Conservation (phyloP, 441 rosid species). For the Adansonia grandidieri region DNA sequence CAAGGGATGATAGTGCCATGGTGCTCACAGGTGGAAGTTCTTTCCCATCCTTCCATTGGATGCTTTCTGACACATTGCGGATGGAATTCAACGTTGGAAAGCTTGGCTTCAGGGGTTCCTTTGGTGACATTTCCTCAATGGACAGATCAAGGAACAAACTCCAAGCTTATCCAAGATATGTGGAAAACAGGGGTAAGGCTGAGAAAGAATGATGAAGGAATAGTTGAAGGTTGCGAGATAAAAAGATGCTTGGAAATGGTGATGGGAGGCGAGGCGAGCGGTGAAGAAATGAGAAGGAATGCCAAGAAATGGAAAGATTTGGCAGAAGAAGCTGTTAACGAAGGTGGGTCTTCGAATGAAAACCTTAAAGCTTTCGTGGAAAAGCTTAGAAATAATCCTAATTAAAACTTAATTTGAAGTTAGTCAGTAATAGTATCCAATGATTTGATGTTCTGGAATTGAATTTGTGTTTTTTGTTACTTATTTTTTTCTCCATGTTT, state of each 20-base stretch:
- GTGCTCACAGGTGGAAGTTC: constrained; percentile 31
- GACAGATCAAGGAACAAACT: constrained; percentile 27
- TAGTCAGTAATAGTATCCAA: too few species aligned
- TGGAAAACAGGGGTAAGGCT: constrained; percentile 36
- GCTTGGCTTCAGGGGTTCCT: constrained; percentile 27
- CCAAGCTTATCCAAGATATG: constrained; percentile 29
- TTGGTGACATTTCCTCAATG: constrained; percentile 34
- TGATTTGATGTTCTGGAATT: too few species aligned
- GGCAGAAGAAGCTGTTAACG: constrained; percentile 20
- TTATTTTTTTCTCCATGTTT: too few species aligned
- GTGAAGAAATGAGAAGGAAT: constrained; percentile 17
- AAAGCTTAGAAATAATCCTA: neutral
- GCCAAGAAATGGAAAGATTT: constrained; percentile 27
- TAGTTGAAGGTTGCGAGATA: constrained; percentile 15
- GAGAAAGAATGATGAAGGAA: constrained; percentile 30
- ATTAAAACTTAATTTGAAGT: neutral
- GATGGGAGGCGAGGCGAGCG: neutral
- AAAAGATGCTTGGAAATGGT: constrained; percentile 13
- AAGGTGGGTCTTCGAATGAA: constrained; percentile 29
- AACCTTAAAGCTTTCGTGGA: constrained; percentile 22
- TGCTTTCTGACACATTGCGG: constrained; percentile 35
- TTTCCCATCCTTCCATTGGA: constrained; percentile 26
- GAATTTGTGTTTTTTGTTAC: too few species aligned
- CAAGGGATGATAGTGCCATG: constrained; percentile 23
- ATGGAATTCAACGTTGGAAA: constrained; percentile 37